Base-by-base conservation (phyloP, 371 early-diverging fungal genomes). In the Mortierella sp. region DNA sequence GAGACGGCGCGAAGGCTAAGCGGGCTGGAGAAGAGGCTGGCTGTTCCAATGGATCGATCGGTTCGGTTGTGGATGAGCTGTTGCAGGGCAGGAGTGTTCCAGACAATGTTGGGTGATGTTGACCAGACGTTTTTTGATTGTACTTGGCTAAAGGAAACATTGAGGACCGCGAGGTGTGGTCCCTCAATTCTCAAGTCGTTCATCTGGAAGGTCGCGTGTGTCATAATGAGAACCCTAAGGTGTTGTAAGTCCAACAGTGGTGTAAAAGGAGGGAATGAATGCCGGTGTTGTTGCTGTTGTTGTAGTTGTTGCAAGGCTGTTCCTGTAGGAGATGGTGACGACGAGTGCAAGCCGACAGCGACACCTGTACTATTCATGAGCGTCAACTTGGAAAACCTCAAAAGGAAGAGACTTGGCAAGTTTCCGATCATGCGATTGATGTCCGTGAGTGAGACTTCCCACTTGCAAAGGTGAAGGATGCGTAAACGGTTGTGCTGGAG, bases 41-140 rank as follows among this genome's bases (percentile, higher is more conserved):
- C 24, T 2, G 65, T 48, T 1, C 66, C 64, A 22, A 78, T 68
- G 1, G 63, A 68, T 13, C 31, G 19, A 4, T 78, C 79, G 14
- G 73, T 78, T 39, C 79, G 68, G 47, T 70, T 73, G 43, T 64
- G 73, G 37, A 78, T 41, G 13, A 78, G 43, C 45, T 45, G 68
- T 40, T 64, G 41, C 22, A 78, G 68, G 22, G 31, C 44, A 31
- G 79, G 79, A 1, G 73, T 52, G 45, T 78, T 73, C 79, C 79
- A 78, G 26, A 65, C 5, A 16, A 78, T 69, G 22, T 40, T 47
- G n/a, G 71, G 71, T 13, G 75, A n/a, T 24, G 26, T 24, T 26
- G 37, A 31, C 47, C 48, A 37, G 19, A 47, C 41, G 48, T 14
- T 65, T 43, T 24, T 55, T 24, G 34, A 64, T 45, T 71, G 52